Evolutionary conservation across 768 basidiomycete species (phyloP), one percentile per base, ranked within the genome.

Genomic region (Tulasnella sp.): DNA sequence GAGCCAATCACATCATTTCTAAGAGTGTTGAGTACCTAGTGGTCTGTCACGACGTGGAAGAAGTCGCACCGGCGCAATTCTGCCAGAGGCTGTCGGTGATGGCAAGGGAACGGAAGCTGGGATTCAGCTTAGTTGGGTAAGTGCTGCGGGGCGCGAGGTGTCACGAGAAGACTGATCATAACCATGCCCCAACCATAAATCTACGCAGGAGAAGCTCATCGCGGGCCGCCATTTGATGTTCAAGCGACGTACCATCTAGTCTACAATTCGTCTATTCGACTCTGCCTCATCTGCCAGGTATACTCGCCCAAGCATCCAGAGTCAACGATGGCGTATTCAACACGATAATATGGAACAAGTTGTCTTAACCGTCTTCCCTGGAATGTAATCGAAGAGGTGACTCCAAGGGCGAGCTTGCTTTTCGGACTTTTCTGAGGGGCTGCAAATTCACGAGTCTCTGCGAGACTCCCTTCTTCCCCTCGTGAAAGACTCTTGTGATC

Each of bases 391-490:
- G 64, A 37, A 69, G 5, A 69, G 24, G 8, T 2, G 64, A 37
- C 64, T 34, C 34, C 64, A 12, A 9, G 28, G 31, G 2, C 50
- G 14, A 31, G 14, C 16, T 28, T 1, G 64, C 14, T 12, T 22
- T 69, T 69, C 28, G 64, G 34, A 31, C n/a, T n/a, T n/a, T n/a
- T n/a, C n/a, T n/a, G n/a, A 34, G 64, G 64, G 2, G 64, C 64
- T 69, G 64, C 64, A 31, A 69, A 37, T 69, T 69, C 64, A 28
- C 31, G 28, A 69, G 64, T 69, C 64, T 69, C 64, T 24, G 64
- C 37, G 64, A 34, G 64, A 69, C 31, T 69, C 1, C 46, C 41
- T 41, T 41, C 41, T 42, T 18, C 46, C 18, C 31, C 31, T 37
- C 14, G 4, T 12, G 3, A 69, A 69, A 69, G 28, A 4, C 31